Base-by-base conservation (phyloP, 345 rosid genomes). In the Gossypium arboreum region DNA sequence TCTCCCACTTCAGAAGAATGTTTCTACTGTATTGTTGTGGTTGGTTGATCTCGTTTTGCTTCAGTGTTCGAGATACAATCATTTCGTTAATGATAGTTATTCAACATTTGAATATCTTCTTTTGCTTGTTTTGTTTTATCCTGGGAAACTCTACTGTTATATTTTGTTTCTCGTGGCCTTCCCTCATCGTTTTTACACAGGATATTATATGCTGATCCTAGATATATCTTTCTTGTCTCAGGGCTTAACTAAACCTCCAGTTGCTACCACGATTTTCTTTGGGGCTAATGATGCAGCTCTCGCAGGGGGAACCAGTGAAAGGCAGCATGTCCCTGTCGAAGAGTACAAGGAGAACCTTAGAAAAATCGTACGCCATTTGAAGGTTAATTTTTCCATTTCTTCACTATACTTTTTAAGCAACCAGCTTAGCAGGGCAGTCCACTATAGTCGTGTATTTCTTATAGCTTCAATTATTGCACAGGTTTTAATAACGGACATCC, bases 271-370 rank as follows among this genome's bases (percentile, higher is more conserved):
- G 6, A 79, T 94, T 16, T 94, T 94, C 83, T 88, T 94, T 54
- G 98, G 98, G 68, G 98, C 98, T 50, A 94, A 94, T 81, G 98
- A 94, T 83, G 98, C 98, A 29, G 96, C 94, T 78, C 86, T 94
- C 57, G 72, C 77, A 13, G 98, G 96, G 76, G 87, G 94, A 80
- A 84, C 68, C 10, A 73, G 88, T 41, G 96, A 92, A 71, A 79
- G 85, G 74, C 98, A 89, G 59, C 93, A 94, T 81, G 97, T 94
- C 61, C 98, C 98, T 0, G 68, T 90, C 27, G 87, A 88, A 73
- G 98, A 90, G 83, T 94, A 91, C 75, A 85, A 72, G 73, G 87
- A 91, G 52, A 92, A 94, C 81, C 73, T 94, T 68, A 79, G 81
- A 61, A 86, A 79, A 79, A 88, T 94, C n/a, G 90, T 88, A 70